Percentiles rank a stretch among this genome's conserved stretches.
These are phyloP conservation scores for Digitaria exilis DNA, from an alignment of 202 grass and related monocot species.

Conservation along the genomic window DNA sequence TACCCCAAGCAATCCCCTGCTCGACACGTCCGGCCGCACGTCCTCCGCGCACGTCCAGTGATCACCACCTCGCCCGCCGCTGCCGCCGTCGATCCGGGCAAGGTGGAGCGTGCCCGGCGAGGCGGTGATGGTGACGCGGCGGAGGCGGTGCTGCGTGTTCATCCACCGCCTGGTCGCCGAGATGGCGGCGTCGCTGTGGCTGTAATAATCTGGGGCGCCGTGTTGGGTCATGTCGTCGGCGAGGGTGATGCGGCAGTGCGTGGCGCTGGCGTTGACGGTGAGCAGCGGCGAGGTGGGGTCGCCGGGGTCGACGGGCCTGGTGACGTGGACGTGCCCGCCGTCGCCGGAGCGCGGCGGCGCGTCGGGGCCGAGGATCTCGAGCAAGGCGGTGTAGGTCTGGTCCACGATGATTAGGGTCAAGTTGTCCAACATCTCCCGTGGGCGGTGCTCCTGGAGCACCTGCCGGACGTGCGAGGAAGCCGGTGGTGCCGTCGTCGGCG, in stretches of 20 bases:
- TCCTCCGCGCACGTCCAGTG: background rate
- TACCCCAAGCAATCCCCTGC: constrained; percentile 12
- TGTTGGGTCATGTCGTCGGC: no score
- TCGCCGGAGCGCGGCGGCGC: background rate
- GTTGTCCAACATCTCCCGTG: constrained; percentile 16
- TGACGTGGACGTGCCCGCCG: constrained; percentile 7
- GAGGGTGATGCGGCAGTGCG: constrained; percentile 35
- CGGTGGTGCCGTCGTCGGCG: background rate
- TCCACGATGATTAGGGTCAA: constrained; percentile 19
- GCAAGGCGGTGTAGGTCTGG: constrained; percentile 29
- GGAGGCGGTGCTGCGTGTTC: background rate
- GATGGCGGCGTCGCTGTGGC: background rate
- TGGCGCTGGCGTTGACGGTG: constrained; percentile 23
- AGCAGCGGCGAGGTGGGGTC: constrained; percentile 42
- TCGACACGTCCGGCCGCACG: background rate
- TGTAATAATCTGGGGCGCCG: background rate
- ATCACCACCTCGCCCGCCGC: background rate
- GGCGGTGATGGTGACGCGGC: background rate
- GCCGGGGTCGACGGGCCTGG: constrained; percentile 15
- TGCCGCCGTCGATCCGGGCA: background rate
- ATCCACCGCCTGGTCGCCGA: background rate
- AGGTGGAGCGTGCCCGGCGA: constrained; percentile 30
- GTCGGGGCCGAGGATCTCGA: background rate
- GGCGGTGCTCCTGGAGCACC: background rate
- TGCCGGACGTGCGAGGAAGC: background rate